phyloP scores from a whole-genome alignment of 768 basidiomycete genomes.

The Mycena crocata region DNA sequence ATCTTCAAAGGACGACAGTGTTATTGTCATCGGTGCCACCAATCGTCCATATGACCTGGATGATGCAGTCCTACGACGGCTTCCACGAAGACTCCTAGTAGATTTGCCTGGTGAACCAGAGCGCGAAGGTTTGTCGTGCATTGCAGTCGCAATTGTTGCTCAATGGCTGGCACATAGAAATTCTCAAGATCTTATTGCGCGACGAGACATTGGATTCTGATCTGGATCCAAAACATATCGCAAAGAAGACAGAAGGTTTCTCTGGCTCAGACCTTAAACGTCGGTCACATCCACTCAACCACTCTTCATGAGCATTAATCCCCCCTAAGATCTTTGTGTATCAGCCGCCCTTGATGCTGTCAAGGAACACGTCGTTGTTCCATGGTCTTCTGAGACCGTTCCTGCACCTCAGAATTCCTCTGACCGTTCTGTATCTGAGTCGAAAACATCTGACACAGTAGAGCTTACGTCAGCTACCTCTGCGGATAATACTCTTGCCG shows the following conservation, averaged over 20 bases:
- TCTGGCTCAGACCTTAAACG: constrained; percentile 97
- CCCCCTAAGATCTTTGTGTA: constrained; percentile 83
- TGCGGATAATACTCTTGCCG: neutral
- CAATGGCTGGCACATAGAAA: constrained; percentile 62
- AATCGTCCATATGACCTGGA: constrained; percentile 93
- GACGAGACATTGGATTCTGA: constrained; percentile 79
- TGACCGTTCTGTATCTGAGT: neutral
- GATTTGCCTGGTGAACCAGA: constrained; percentile 91
- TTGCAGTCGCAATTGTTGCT: constrained; percentile 13
- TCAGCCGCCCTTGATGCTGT: constrained; percentile 92
- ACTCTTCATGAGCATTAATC: constrained; percentile 14
- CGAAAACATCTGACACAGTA: neutral
- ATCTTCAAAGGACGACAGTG: constrained; percentile 79
- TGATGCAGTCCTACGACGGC: constrained; percentile 89
- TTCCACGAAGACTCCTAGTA: constrained; percentile 88
- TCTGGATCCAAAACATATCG: constrained; percentile 68
- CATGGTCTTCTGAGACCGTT: constrained; percentile 66
- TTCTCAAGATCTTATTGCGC: constrained; percentile 87
- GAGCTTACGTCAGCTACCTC: constrained; percentile 5
- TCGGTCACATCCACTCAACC: constrained; percentile 51
- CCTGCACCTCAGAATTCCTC: constrained; percentile 20
- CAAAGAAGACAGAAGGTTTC: constrained; percentile 83
- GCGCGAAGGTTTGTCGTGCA: constrained; percentile 73
- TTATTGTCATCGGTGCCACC: constrained; percentile 94
- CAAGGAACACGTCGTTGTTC: constrained; percentile 84